A percentile compares a stretch with the other conserved stretches of the same genome.
These are phyloP conservation scores for Daldinia vernicosa DNA, from an alignment of 495 filamentous ascomycete genomes.

Conservation along the genomic window DNA sequence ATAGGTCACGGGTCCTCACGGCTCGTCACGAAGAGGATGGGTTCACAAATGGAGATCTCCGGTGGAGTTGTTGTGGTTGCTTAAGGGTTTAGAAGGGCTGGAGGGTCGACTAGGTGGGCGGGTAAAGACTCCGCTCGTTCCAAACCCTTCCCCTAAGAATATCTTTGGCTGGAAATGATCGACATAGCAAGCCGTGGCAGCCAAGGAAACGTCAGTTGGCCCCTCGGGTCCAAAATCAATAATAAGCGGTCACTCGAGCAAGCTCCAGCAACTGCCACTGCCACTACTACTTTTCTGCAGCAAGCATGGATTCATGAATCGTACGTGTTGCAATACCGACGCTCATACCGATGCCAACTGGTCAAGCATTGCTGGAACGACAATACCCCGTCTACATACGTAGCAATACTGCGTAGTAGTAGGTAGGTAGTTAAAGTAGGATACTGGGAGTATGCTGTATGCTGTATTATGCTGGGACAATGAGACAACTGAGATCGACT, in stretches of 20 bases:
- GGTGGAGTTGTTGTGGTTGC: slow-evolving; percentile 41
- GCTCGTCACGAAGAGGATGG: slow-evolving; percentile 41
- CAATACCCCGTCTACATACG: slow-evolving; percentile 13
- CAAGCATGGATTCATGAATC: slow-evolving; percentile 7
- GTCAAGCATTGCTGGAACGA: slow-evolving; percentile 36
- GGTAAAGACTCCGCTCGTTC: slow-evolving; percentile 44
- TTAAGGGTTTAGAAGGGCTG: slow-evolving; percentile 37
- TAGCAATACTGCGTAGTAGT: slow-evolving; percentile 5
- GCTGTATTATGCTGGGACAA: background rate
- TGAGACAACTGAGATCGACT: slow-evolving; percentile 41
- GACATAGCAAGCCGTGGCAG: slow-evolving; percentile 33
- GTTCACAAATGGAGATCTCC: slow-evolving; percentile 41
- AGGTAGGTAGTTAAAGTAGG: slow-evolving; percentile 1
- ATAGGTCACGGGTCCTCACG: slow-evolving; percentile 41
- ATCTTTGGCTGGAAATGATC: slow-evolving; percentile 36
- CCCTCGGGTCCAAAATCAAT: slow-evolving; percentile 31
- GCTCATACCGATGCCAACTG: slow-evolving; percentile 40
- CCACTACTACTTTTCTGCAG: slow-evolving; percentile 9
- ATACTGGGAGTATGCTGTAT: background rate
- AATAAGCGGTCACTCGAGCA: slow-evolving; percentile 36
- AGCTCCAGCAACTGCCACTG: slow-evolving; percentile 9
- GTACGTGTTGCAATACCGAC: slow-evolving; percentile 34
- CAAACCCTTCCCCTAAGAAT: slow-evolving; percentile 33
- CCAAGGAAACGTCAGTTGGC: slow-evolving; percentile 43
- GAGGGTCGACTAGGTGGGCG: slow-evolving; percentile 40